phyloP scores from a whole-genome alignment of 1,139 yeast genomes.

The Pneumocystis jirovecii region DNA sequence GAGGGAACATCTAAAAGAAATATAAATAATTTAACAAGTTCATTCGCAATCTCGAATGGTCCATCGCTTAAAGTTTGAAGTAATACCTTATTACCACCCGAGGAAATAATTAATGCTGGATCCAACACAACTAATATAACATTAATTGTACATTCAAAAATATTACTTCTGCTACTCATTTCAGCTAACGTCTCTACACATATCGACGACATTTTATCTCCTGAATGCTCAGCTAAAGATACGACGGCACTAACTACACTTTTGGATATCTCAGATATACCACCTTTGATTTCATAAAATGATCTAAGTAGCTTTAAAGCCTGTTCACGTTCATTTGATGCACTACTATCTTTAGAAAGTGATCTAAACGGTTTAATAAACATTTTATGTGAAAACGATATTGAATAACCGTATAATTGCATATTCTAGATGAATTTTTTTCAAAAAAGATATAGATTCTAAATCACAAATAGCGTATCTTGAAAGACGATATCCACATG shows the following conservation, averaged over 20 bases:
- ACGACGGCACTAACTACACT: constrained; percentile 62
- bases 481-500: constrained; percentile 62
- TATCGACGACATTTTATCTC: constrained; percentile 40
- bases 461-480: constrained; percentile 45
- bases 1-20: constrained; percentile 46
- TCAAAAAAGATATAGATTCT: constrained; percentile 33
- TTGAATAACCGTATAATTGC: constrained; percentile 51
- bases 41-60: constrained; percentile 32
- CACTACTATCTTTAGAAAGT: not conserved
- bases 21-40: constrained; percentile 42
- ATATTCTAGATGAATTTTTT: constrained; percentile 41
- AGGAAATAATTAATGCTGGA: constrained; percentile 45
- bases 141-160: constrained; percentile 16
- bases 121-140: constrained; percentile 31
- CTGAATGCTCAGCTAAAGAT: constrained; percentile 49
- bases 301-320: constrained; percentile 59
- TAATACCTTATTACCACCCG: constrained; percentile 48
- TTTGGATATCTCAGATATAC: constrained; percentile 41
- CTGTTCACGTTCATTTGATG: constrained; percentile 47
- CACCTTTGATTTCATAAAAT: constrained; percentile 43
- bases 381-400: constrained; percentile 35
- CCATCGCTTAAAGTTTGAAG: constrained; percentile 50
- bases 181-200: constrained; percentile 64
- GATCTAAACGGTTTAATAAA: constrained; percentile 15
- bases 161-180: constrained; percentile 19